Evolutionary conservation across 345 rosid species (phyloP), one percentile per base, ranked within the genome.

Genomic region (Heritiera littoralis): DNA sequence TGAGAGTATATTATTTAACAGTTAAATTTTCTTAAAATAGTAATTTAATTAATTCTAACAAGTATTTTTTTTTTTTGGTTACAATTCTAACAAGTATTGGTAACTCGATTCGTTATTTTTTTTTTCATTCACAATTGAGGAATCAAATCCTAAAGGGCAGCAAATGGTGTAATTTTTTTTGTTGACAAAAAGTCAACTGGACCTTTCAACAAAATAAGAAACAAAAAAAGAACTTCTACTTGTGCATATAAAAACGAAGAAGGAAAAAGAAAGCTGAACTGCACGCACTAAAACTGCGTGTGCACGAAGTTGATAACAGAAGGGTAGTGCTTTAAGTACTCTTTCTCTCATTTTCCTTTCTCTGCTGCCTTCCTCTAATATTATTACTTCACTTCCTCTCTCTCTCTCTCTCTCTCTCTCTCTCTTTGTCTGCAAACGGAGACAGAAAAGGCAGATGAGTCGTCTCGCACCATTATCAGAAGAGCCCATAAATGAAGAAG

Each of bases 401-500:
- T 59, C 40, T 3, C 30, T 63, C 52, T 52, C 61, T 15, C 75
- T 54, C 72, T 78, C 23, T 65, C 23, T 74, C 71, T 74, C 51
- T 45, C 73, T 54, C 64, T 51, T 18, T 11, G 35, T 5, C 18
- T 6, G 51, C 6, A 41, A 18, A 56, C 69, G 58, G 32, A n/a
- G 41, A 23, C 7, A n/a, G 17, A 23, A 41, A 14, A n/a, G 20
- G 46, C 54, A 54, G 49, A 91, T 86, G 89, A 88, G 82, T 74
- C 90, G 95, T 30, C 91, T 91, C 14, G 90, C 95, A 7, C 89
- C 93, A 14, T 80, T 91, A 35, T 88, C 90, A 9, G 95, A 91
- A 72, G 95, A 91, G n/a, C 93, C 93, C 85, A 71, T 82, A 5
- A 84, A 80, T 84, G 90, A 86, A 35, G 91, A 84, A 54, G 79